These are phyloP conservation scores for Cladosporium oxysporum DNA, from an alignment of 2,329 filamentous ascomycete genomes.

Conservation along the genomic window DNA sequence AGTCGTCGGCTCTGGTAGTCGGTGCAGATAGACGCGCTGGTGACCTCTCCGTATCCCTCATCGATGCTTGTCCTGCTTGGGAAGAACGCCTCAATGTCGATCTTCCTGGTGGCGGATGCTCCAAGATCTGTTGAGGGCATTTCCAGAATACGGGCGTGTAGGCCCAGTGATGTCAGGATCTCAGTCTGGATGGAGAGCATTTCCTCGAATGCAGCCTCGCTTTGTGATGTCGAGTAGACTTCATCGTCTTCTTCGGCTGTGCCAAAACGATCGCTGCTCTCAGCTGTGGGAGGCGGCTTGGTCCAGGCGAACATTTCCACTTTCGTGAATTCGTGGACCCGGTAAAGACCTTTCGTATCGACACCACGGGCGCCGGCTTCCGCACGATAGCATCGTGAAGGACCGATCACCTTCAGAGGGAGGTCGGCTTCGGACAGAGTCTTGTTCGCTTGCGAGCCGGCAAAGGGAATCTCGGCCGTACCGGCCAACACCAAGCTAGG, in stretches of 20 bases:
- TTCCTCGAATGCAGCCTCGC: slow-evolving; percentile 71
- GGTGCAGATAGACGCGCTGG: slow-evolving; percentile 84
- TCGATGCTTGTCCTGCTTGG: slow-evolving; percentile 70
- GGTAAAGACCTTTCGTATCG: slow-evolving; percentile 91
- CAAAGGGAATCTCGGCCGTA: slow-evolving; percentile 92
- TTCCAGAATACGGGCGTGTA: slow-evolving; percentile 86
- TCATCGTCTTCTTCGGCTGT: slow-evolving; percentile 25
- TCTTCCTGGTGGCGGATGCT: slow-evolving; percentile 81
- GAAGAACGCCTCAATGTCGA: slow-evolving; percentile 93
- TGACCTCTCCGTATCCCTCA: slow-evolving; percentile 89
- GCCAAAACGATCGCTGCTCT: slow-evolving; percentile 31
- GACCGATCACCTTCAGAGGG: slow-evolving; percentile 77
- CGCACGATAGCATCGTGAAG: slow-evolving; percentile 91
- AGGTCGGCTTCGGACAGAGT: slow-evolving; percentile 66
- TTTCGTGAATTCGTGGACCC: slow-evolving; percentile 98
- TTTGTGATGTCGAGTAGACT: slow-evolving; percentile 33
- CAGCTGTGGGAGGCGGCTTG: slow-evolving; percentile 28
- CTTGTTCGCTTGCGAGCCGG: slow-evolving; percentile 80
- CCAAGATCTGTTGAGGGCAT: slow-evolving; percentile 91
- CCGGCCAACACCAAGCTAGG: slow-evolving; percentile 77
- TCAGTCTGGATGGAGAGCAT: slow-evolving; percentile 85
- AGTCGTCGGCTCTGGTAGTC: slow-evolving; percentile 90
- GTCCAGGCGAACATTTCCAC: slow-evolving; percentile 98
- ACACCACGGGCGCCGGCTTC: slow-evolving; percentile 89
- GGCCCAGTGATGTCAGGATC: slow-evolving; percentile 72